A percentile compares a stretch with the other conserved stretches of the same genome.
These are phyloP conservation scores for Zygotorulaspora mrakii DNA, from an alignment of 1,139 yeast genomes.

Conservation along the genomic window DNA sequence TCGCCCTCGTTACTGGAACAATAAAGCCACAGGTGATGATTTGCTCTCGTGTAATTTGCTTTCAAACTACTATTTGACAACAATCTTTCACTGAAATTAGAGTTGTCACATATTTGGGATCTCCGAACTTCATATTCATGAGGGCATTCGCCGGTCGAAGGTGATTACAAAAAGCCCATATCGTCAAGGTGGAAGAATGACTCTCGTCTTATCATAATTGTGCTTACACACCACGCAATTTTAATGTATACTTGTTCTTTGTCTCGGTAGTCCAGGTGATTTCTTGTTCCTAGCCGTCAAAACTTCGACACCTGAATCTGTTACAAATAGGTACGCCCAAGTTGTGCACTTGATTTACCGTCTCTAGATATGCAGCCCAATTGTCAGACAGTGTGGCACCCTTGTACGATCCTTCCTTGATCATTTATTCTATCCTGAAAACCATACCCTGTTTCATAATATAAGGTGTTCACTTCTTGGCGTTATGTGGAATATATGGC, in stretches of 20 bases:
- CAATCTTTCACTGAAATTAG: no score
- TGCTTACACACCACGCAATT: background rate
- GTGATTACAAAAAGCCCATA: no score
- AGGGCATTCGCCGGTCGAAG: no score
- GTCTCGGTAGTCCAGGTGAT: conserved; percentile 86
- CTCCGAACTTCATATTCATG: no score
- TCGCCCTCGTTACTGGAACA: no score
- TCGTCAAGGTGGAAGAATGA: no score
- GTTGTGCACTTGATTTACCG: conserved; percentile 88
- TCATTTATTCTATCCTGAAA: conserved; percentile 97
- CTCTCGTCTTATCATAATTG: no score
- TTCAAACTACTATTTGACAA: no score
- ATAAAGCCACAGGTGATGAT: no score
- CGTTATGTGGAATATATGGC: conserved; percentile 93
- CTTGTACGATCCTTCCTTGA: conserved; percentile 77
- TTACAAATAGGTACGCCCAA: conserved; percentile 90
- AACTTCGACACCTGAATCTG: conserved; percentile 91
- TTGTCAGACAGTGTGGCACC: conserved; percentile 95
- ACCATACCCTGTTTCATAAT: conserved; percentile 95
- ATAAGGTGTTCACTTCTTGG: conserved; percentile 89
- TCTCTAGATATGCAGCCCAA: conserved; percentile 92
- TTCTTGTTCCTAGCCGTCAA: conserved; percentile 73
- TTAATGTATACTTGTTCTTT: conserved; percentile 44
- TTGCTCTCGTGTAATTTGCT: no score
- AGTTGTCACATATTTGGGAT: no score